Conservation (phyloP, 257 asterid genomes). For the Solanum chilense region DNA sequence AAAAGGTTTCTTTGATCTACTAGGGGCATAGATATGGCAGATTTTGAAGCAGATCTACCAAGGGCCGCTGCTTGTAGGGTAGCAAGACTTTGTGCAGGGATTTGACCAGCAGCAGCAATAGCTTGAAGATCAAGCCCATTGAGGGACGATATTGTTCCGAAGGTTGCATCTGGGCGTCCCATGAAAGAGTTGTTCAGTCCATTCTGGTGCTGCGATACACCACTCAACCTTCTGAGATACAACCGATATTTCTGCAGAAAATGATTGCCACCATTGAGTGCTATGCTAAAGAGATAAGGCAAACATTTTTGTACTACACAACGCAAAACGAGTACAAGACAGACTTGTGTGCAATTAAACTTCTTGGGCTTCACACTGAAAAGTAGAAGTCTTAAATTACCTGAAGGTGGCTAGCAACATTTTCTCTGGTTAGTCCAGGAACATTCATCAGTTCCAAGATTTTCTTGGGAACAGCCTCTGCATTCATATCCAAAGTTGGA, state of each 20-base stretch:
- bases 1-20: slow-evolving; percentile 59
- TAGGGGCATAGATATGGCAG: slow-evolving; percentile 35
- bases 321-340: neutral
- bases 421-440: slow-evolving; percentile 89
- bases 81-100: slow-evolving; percentile 75
- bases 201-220: slow-evolving; percentile 49
- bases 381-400: slow-evolving; percentile 15
- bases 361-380: neutral
- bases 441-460: slow-evolving; percentile 93
- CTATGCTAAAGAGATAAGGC: neutral
- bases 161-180: slow-evolving; percentile 45
- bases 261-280: neutral
- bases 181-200: slow-evolving; percentile 45
- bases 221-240: slow-evolving; percentile 78
- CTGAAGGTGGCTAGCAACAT: slow-evolving; percentile 98
- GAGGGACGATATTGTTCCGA: slow-evolving; percentile 50
- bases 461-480: slow-evolving; percentile 96
- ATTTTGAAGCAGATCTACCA: slow-evolving; percentile 32
- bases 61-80: slow-evolving; percentile 69
- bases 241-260: slow-evolving; percentile 76
- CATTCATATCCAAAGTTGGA: slow-evolving; percentile 4
- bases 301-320: neutral
- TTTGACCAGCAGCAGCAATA: slow-evolving; percentile 57
- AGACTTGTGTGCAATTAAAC: neutral
- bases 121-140: slow-evolving; percentile 64